Conservation (phyloP, 352 stramenopile genomes). For the Globisporangium nunn region DNA sequence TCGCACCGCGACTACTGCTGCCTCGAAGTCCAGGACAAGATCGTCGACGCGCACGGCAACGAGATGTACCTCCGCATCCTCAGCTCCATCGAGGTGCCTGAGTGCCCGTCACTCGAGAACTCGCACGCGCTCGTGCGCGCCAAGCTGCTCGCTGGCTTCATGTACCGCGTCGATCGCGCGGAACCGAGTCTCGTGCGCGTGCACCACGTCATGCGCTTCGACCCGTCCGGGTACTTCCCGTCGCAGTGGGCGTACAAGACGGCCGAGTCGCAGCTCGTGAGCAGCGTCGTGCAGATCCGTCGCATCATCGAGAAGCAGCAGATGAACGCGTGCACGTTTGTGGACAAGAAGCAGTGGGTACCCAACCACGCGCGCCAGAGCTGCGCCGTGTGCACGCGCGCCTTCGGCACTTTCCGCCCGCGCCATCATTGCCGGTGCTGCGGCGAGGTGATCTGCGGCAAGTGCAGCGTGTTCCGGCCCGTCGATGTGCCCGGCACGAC, state of each 20-base stretch:
- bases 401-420: conserved; percentile 72
- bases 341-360: conserved; percentile 81
- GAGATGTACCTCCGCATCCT: conserved; percentile 82
- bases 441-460: conserved; percentile 85
- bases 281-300: conserved; percentile 68
- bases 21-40: conserved; percentile 83
- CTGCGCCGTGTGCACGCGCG: conserved; percentile 68
- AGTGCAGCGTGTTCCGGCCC: conserved; percentile 79
- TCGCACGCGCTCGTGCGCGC: conserved; percentile 81
- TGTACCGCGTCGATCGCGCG: conserved; percentile 69
- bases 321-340: conserved; percentile 79
- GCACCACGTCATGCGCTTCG: conserved; percentile 73
- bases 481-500: conserved; percentile 76
- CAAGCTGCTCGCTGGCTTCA: conserved; percentile 69
- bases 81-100: conserved; percentile 72
- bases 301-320: conserved; percentile 83
- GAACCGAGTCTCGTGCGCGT: conserved; percentile 65
- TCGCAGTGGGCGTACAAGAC: conserved; percentile 80
- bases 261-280: conserved; percentile 73
- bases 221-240: conserved; percentile 72
- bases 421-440: conserved; percentile 84
- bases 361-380: conserved; percentile 62
- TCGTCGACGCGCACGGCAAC: conserved; percentile 73
- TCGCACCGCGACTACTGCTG: conserved; percentile 83
- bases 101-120: conserved; percentile 80